A percentile compares a stretch with the other conserved stretches of the same genome.
phyloP scores from a whole-genome alignment of 2,329 filamentous ascomycete species.

The Coniella vitis region DNA sequence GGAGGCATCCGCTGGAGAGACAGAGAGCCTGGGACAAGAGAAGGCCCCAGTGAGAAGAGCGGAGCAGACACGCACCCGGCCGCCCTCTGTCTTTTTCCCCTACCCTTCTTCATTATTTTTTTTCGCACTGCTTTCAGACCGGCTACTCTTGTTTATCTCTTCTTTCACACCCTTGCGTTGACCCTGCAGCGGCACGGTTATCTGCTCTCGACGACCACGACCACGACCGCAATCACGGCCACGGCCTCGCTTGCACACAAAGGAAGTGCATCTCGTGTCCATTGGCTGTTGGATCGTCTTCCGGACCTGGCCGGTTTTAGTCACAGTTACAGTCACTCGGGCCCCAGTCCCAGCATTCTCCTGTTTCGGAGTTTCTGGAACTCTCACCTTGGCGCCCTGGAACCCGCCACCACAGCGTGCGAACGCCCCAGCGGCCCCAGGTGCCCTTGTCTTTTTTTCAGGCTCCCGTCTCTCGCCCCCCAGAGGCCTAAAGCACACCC shows the following conservation, averaged over 20 bases:
- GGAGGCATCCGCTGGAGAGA: conserved; percentile 13
- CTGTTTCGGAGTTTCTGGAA: conserved; percentile 12
- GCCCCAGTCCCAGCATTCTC: conserved; percentile 7
- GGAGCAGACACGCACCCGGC: conserved; percentile 10
- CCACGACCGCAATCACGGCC: too few relatives aligned
- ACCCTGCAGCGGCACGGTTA: too few relatives aligned
- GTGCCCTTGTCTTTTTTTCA: too few relatives aligned
- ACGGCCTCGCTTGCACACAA: too few relatives aligned
- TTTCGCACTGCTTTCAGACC: too few relatives aligned
- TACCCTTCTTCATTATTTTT: conserved; percentile 1
- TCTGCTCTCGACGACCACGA: too few relatives aligned
- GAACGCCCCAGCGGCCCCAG: conserved; percentile 16
- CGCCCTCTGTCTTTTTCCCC: not conserved
- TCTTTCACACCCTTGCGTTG: too few relatives aligned
- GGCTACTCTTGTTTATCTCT: too few relatives aligned
- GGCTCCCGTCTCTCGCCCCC: conserved; percentile 21
- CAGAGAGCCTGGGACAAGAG: conserved; percentile 11
- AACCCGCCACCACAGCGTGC: conserved; percentile 4
- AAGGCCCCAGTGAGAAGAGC: conserved; percentile 18
- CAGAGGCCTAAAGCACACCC: too few relatives aligned
- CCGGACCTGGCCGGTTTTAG: conserved; percentile 9
- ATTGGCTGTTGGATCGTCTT: not conserved
- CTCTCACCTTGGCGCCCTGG: not conserved
- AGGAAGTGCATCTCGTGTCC: too few relatives aligned
- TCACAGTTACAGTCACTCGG: conserved; percentile 7